These are phyloP conservation scores for Vanderwaltozyma verrucispora DNA, from an alignment of 805 yeast species.

Conservation along the genomic window DNA sequence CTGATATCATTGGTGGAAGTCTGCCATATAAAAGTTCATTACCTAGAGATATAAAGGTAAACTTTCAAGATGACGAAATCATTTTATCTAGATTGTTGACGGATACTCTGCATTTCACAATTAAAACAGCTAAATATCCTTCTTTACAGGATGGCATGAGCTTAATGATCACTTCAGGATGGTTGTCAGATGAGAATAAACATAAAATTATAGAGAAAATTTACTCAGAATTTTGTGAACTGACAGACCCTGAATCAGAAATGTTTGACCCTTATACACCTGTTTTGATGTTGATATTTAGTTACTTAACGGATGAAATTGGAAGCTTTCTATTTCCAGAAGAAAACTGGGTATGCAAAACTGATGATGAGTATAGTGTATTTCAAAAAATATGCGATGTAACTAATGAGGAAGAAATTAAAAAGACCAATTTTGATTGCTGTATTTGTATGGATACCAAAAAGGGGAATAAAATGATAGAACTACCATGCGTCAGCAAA, in stretches of 20 bases:
- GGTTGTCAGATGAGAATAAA: slow-evolving; percentile 23
- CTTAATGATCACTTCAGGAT: slow-evolving; percentile 20
- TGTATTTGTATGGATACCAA: slow-evolving; percentile 45
- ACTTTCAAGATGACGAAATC: slow-evolving; percentile 4
- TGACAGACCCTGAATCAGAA: slow-evolving; percentile 10
- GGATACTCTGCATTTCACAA: slow-evolving; percentile 9
- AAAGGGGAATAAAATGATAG: slow-evolving; percentile 35
- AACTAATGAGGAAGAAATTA: slow-evolving; percentile 23
- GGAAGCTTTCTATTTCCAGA: slow-evolving; percentile 8
- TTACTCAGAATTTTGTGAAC: slow-evolving; percentile 27
- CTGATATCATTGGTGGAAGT: slow-evolving; percentile 7
- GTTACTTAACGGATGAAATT: slow-evolving; percentile 26
- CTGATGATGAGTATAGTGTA: slow-evolving; percentile 9
- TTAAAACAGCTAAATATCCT: slow-evolving; percentile 14
- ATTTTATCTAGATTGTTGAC: slow-evolving; percentile 7
- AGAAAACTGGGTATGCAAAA: slow-evolving; percentile 3
- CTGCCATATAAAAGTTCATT: slow-evolving; percentile 11
- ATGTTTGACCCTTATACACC: slow-evolving; percentile 19
- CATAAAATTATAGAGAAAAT: slow-evolving; percentile 13
- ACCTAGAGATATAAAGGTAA: slow-evolving; percentile 7
- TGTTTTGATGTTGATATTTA: slow-evolving; percentile 36
- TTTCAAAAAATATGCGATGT: slow-evolving; percentile 19
- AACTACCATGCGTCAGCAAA: slow-evolving; percentile 28
- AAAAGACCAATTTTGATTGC: slow-evolving; percentile 35
- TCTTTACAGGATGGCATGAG: slow-evolving; percentile 7